Evolutionary conservation across 768 basidiomycete species (phyloP), one percentile per base, ranked within the genome.

Genomic region (Boletus bicolor): DNA sequence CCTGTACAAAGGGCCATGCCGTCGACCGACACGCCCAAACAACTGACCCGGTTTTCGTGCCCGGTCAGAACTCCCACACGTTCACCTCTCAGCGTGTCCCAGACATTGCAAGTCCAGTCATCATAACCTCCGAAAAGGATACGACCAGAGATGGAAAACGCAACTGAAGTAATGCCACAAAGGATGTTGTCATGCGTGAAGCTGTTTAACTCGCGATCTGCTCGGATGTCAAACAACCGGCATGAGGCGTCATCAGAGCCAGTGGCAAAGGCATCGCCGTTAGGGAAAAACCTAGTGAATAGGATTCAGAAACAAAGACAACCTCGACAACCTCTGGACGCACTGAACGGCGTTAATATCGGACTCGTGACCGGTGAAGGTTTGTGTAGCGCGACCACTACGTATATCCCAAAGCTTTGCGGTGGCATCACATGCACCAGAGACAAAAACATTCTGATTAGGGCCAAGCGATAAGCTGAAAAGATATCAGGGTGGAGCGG

Each of bases 71-170:
- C 97, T 54, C 96, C 96, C 39, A 99, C 94, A 53, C 96, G 90
- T 73, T 98, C 96, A 53, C 97, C 97, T 74, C 96, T 97, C 67
- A 99, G 80, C 30, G 95, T 98, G 71, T 99, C 96, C 96, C 96
- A 99, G 49, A 98, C 96, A 70, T 99, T 99, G 79, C 93, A 95
- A 63, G 97, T 98, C 91, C 97, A 98, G 70, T 99, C 96, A 73
- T 99, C 96, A 71, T 99, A 99, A 41, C 96, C 96, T 61, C 97
- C 96, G 63, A 99, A 99, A 38, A 99, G 80, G 64, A 99, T 92
- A 56, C 96, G 90, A 37, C 96, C 96, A 28, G 95, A 98, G 63
- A 93, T 91, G 5, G 96, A 98, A 79, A 99, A 99, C 14, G 94
- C 96, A 62, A 99, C 97, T 5, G 95, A 98, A 14, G 96, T 99